phyloP scores from a whole-genome alignment of 2,329 filamentous ascomycete genomes.

The Daldinia eschscholtzii region DNA sequence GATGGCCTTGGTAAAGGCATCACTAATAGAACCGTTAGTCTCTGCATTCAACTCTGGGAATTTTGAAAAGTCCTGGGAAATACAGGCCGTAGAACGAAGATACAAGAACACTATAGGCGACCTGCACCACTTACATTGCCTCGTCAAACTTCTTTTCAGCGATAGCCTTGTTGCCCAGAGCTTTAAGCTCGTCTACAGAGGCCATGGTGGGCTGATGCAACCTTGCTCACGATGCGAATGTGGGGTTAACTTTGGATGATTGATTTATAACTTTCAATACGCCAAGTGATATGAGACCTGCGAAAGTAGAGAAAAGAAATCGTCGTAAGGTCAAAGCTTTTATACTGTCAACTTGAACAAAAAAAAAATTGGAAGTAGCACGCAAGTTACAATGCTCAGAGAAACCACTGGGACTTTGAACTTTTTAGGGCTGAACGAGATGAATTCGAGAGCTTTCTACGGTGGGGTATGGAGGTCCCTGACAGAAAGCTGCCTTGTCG shows the following conservation, averaged over 20 bases:
- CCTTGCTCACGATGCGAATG: conserved; percentile 10
- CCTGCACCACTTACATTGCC: conserved; percentile 79
- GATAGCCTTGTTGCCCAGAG: conserved; percentile 98
- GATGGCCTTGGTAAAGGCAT: conserved; percentile 95
- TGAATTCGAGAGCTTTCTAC: conserved; percentile 46
- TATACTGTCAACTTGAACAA: neutral
- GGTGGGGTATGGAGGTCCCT: conserved; percentile 27
- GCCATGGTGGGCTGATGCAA: conserved; percentile 59
- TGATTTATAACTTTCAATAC: neutral
- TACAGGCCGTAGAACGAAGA: neutral
- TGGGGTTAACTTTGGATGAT: neutral
- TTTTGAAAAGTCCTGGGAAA: neutral
- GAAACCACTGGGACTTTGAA: conserved; percentile 13
- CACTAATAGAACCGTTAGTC: conserved; percentile 64
- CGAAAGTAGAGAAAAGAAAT: conserved; percentile 4
- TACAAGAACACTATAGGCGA: neutral
- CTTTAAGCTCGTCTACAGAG: conserved; percentile 86
- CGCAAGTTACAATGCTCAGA: conserved; percentile 2
- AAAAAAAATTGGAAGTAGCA: neutral
- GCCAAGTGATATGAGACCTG: neutral
- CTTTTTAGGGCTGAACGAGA: conserved; percentile 40
- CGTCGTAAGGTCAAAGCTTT: neutral
- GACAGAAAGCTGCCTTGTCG: conserved; percentile 9
- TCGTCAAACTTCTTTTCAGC: conserved; percentile 96
- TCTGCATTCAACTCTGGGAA: neutral